phyloP scores from a whole-genome alignment of 2,329 filamentous ascomycete species.

The Fusarium coicis region DNA sequence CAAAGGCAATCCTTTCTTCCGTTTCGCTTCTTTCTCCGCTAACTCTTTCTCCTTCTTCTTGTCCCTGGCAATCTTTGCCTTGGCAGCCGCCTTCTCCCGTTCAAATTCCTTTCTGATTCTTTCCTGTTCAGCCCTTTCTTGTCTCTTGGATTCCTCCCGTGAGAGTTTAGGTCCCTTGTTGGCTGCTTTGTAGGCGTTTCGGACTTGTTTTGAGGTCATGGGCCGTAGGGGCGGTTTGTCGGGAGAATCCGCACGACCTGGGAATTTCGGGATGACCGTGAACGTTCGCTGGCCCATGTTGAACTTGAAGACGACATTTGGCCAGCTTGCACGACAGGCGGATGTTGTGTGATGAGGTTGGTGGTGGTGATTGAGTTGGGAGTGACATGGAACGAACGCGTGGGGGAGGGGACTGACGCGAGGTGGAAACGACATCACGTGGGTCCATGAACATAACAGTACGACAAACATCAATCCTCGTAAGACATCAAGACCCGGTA shows the following conservation, averaged over 20 bases:
- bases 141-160: constrained; percentile 52
- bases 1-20: constrained; percentile 63
- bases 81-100: constrained; percentile 59
- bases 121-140: constrained; percentile 62
- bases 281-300: constrained; percentile 58
- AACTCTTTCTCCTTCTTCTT: constrained; percentile 66
- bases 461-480: not conserved
- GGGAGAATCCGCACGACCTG: constrained; percentile 37
- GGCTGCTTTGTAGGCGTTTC: constrained; percentile 52
- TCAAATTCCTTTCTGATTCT: constrained; percentile 64
- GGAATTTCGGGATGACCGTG: constrained; percentile 53
- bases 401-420: constrained; percentile 30
- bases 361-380: not conserved
- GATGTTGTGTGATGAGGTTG: not conserved
- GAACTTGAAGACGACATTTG: constrained; percentile 34
- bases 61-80: constrained; percentile 62
- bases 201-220: constrained; percentile 57
- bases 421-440: constrained; percentile 44
- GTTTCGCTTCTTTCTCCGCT: constrained; percentile 61
- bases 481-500: not conserved
- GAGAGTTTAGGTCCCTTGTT: constrained; percentile 52
- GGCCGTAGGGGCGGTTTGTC: constrained; percentile 40
- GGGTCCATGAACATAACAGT: constrained; percentile 18
- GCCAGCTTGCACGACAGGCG: not conserved
- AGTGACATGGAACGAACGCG: constrained; percentile 19